Percentiles rank a stretch among this genome's conserved stretches.
Conservation (phyloP, 2,329 filamentous ascomycete genomes). For the Septoria petroselini region DNA sequence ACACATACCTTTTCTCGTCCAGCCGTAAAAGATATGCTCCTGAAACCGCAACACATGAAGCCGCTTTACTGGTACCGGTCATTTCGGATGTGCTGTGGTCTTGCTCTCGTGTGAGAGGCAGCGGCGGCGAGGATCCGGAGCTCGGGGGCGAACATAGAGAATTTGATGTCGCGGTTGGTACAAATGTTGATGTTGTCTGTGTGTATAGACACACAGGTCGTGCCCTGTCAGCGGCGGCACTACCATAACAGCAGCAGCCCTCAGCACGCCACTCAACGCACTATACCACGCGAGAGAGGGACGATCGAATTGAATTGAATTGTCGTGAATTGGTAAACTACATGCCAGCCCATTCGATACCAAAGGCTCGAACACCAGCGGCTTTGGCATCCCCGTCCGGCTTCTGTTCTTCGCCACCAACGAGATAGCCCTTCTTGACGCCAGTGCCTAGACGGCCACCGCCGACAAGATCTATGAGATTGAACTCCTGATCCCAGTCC, state of each 20-base stretch:
- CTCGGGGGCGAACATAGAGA: conserved; percentile 49
- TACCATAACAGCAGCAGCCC: too few relatives aligned
- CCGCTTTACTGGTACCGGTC: conserved; percentile 47
- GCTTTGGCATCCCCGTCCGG: conserved; percentile 32
- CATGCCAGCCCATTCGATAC: conserved; percentile 92
- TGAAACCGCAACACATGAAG: conserved; percentile 21
- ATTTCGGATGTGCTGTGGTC: conserved; percentile 45
- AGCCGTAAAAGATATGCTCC: conserved; percentile 20
- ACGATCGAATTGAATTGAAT: neutral
- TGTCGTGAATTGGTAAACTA: conserved; percentile 43
- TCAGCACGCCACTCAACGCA: too few relatives aligned
- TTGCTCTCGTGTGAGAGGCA: too few relatives aligned
- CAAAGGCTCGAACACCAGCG: conserved; percentile 65
- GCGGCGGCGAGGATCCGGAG: conserved; percentile 50
- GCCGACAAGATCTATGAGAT: conserved; percentile 78
- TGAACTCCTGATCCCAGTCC: conserved; percentile 83
- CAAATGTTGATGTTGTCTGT: conserved; percentile 37
- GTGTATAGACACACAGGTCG: neutral
- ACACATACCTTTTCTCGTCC: neutral
- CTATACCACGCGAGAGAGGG: too few relatives aligned
- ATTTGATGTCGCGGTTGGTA: conserved; percentile 40
- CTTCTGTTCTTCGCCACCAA: conserved; percentile 63
- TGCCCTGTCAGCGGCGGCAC: too few relatives aligned
- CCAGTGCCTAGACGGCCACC: conserved; percentile 86
- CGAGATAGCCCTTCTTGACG: conserved; percentile 91